Percentiles rank a stretch among this genome's conserved stretches.
Evolutionary conservation across 805 yeast genomes (phyloP).

Genomic region (Barnettozyma botsteinii): DNA sequence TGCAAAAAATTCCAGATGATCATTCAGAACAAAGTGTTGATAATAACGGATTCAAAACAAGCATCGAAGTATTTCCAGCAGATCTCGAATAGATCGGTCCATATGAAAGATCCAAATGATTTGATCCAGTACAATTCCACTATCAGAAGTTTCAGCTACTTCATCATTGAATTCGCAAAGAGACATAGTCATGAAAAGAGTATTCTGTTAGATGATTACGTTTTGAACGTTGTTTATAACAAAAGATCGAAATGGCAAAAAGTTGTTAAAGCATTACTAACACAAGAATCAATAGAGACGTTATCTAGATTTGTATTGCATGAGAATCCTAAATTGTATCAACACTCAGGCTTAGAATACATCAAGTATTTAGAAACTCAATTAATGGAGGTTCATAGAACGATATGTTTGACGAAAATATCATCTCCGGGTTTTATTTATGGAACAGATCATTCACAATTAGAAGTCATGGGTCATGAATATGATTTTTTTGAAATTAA

Average conservation of each 20-base stretch:
- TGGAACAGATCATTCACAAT: conserved; percentile 1
- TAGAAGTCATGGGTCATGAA: conserved; percentile 16
- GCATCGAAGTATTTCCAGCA: conserved; percentile 11
- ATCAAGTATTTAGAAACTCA: conserved; percentile 5
- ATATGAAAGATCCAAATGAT: conserved; percentile 2
- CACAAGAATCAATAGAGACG: conserved; percentile 4
- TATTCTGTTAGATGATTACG: conserved; percentile 7
- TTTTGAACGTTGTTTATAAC: conserved; percentile 8
- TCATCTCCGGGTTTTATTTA: not conserved
- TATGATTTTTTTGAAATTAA: conserved; percentile 14
- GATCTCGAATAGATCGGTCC: conserved; percentile 7
- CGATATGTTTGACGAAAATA: conserved; percentile 2
- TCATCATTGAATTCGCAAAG: conserved; percentile 14
- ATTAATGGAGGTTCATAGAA: conserved; percentile 9
- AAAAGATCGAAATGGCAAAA: conserved; percentile 6
- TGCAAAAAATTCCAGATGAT: conserved; percentile 16
- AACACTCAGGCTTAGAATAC: conserved; percentile 9
- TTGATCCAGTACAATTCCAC: not conserved
- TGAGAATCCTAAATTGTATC: not conserved
- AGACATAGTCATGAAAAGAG: not conserved
- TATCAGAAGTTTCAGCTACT: conserved; percentile 9
- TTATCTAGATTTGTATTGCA: not conserved
- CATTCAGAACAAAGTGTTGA: conserved; percentile 14
- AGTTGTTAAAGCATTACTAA: conserved; percentile 14
- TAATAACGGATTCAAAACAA: conserved; percentile 14